Evolutionary conservation across 768 basidiomycete genomes (phyloP).

Genomic region (Tylopilus sp.): DNA sequence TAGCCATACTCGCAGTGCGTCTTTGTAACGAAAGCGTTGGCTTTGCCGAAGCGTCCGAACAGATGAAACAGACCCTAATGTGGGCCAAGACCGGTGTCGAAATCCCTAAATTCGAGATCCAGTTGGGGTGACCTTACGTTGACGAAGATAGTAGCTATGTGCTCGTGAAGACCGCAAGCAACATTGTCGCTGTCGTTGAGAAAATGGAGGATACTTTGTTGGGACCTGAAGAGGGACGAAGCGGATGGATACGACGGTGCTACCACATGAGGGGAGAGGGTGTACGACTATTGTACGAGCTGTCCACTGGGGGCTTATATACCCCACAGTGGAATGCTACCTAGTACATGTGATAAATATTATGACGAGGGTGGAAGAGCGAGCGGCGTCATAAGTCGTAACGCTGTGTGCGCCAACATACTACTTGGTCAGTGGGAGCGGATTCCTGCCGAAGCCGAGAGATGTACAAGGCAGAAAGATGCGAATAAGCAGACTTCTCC

Average conservation of each 20-base stretch:
- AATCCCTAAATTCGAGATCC: background rate
- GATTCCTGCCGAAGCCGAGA: background rate
- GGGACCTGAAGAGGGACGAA: too few relatives aligned
- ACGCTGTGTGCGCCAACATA: too few relatives aligned
- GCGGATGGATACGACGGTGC: too few relatives aligned
- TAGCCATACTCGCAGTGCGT: constrained; percentile 2
- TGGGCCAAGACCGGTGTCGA: background rate
- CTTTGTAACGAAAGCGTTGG: background rate
- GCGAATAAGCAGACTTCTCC: background rate
- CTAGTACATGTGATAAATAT: too few relatives aligned
- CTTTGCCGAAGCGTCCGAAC: background rate
- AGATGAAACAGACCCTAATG: constrained; percentile 1
- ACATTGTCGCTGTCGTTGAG: background rate
- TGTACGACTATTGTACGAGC: too few relatives aligned
- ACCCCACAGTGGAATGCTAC: too few relatives aligned
- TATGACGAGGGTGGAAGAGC: too few relatives aligned
- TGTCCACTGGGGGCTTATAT: too few relatives aligned
- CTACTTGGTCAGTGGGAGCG: background rate
- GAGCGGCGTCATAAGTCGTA: too few relatives aligned
- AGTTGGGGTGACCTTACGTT: constrained; percentile 2
- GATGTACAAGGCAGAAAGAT: background rate
- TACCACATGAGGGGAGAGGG: too few relatives aligned
- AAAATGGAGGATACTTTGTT: background rate
- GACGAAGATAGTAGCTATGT: background rate
- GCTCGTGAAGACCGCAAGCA: background rate